Evolutionary conservation across 2,329 filamentous ascomycete species (phyloP).

Genomic region (Ustulina deusta): DNA sequence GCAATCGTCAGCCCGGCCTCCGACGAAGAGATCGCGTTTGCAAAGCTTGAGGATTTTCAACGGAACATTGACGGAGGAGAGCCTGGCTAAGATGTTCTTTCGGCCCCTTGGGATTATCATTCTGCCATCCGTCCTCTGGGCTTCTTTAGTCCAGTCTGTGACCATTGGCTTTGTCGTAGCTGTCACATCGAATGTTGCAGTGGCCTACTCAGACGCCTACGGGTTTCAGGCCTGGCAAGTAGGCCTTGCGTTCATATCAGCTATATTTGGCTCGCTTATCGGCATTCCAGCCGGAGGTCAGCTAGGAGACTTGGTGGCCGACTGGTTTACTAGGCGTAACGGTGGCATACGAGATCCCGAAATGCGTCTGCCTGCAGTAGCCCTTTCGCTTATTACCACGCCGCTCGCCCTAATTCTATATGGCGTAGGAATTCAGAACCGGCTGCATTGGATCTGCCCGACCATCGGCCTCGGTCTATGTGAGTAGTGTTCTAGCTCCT

Average conservation of each 20-base stretch:
- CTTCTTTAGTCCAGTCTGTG: constrained; percentile 64
- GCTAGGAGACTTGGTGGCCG: constrained; percentile 61
- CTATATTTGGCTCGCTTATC: constrained; percentile 60
- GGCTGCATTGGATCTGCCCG: constrained; percentile 66
- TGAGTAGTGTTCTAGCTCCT: constrained; percentile 50
- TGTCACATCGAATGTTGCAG: constrained; percentile 64
- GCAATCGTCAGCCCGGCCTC: constrained; percentile 5
- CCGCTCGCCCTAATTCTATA: constrained; percentile 60
- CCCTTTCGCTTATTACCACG: constrained; percentile 63
- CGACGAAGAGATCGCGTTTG: constrained; percentile 50
- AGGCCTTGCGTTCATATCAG: constrained; percentile 64
- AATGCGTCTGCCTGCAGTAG: constrained; percentile 68
- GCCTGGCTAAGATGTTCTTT: constrained; percentile 60
- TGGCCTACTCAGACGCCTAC: constrained; percentile 58
- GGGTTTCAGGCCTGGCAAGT: constrained; percentile 59
- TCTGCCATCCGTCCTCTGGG: constrained; percentile 67
- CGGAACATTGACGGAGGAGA: constrained; percentile 59
- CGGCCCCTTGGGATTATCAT: constrained; percentile 63
- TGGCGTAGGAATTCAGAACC: constrained; percentile 61
- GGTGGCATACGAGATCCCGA: constrained; percentile 69
- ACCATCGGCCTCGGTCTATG: constrained; percentile 66
- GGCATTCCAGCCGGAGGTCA: constrained; percentile 65
- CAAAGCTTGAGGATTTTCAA: constrained; percentile 57
- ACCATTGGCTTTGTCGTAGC: constrained; percentile 68
- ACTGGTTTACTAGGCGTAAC: constrained; percentile 63